Conservation (phyloP, 495 filamentous ascomycete species). For the Penicillium macrosclerotiorum region DNA sequence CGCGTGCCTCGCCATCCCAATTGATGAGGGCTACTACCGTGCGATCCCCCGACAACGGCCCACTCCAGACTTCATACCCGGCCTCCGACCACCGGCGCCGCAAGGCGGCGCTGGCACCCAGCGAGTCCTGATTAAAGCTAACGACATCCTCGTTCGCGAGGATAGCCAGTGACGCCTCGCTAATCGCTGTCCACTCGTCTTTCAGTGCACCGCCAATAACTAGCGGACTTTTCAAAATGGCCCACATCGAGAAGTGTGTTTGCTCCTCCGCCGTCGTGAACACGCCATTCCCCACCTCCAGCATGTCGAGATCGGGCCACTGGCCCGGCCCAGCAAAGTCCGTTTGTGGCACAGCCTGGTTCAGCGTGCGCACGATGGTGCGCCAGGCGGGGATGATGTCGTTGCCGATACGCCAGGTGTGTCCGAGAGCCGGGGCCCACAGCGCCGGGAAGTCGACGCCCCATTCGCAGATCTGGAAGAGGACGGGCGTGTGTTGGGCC, state of each 20-base stretch:
- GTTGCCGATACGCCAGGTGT: constrained; percentile 53
- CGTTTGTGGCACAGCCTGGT: constrained; percentile 45
- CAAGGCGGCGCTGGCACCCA: constrained; percentile 44
- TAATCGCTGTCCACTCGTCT: constrained; percentile 28
- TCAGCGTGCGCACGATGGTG: constrained; percentile 48
- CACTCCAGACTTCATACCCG: constrained; percentile 50
- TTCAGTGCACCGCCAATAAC: constrained; percentile 50
- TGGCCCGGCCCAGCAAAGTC: constrained; percentile 37
- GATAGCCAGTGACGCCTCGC: constrained; percentile 32
- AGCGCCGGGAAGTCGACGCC: constrained; percentile 47
- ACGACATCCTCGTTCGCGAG: constrained; percentile 51
- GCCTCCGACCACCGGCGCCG: constrained; percentile 38
- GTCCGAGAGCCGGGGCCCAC: constrained; percentile 47
- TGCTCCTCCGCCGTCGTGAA: constrained; percentile 41
- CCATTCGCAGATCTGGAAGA: constrained; percentile 55
- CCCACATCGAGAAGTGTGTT: constrained; percentile 58
- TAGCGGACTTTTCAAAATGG: constrained; percentile 55
- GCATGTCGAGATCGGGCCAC: constrained; percentile 58
- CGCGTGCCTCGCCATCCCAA: constrained; percentile 38
- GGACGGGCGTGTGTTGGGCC: constrained; percentile 28
- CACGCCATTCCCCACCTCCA: constrained; percentile 43
- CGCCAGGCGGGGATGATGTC: constrained; percentile 55
- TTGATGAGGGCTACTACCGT: constrained; percentile 46
- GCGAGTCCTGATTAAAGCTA: constrained; percentile 51
- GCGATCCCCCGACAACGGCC: constrained; percentile 35